Base-by-base conservation (phyloP, 2,329 filamentous ascomycete species). In the Amesomyces nigricolor region DNA sequence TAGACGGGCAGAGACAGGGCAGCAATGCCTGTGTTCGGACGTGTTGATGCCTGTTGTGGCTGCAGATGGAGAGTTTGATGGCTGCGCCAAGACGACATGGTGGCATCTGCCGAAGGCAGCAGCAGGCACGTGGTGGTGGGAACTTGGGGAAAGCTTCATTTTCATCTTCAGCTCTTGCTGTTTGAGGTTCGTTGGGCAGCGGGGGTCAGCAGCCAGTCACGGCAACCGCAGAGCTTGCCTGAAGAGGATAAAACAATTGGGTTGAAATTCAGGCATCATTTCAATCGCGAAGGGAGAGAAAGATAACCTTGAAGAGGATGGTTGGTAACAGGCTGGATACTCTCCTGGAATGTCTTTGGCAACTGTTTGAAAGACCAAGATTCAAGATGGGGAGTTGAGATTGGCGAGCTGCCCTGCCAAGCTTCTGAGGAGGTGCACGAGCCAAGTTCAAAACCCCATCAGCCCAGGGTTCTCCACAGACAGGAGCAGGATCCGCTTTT, bases 11-110 rank as follows among this genome's bases (percentile, higher is more conserved):
- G 26, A 17, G 10, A 13, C 13, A 39, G 42, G 51, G 42, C 42
- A 43, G 22, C 44, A 42, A 47, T 53, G 44, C 51, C 13, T 29
- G 14, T 26, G 1, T 11, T 8, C 8, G 32, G 4, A 7, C 5
- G 29, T 48, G 26, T 29, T 40, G 35, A 22, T 47, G 43, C 50
- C 50, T 53, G 43, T 37, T 43, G n/a, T 53, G 37, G 51, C 51
- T 53, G 51, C 45, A 37, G 29, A 4, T 6, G 8, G 29, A 16
- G 13, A 29, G 16, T 19, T 22, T 17, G 13, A 13, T 35, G 13
- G 10, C 3, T 29, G 43, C 39, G 26, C 44, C 42, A 45, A 45
- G 42, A 39, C 11, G 38, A n/a, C 6, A 8, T 39, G 5, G 14
- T 35, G 2, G 22, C 29, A 45, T 37, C 30, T 39, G 50, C 42